phyloP scores from a whole-genome alignment of 2,329 filamentous ascomycete genomes.

The Geosmithia putterillii region DNA sequence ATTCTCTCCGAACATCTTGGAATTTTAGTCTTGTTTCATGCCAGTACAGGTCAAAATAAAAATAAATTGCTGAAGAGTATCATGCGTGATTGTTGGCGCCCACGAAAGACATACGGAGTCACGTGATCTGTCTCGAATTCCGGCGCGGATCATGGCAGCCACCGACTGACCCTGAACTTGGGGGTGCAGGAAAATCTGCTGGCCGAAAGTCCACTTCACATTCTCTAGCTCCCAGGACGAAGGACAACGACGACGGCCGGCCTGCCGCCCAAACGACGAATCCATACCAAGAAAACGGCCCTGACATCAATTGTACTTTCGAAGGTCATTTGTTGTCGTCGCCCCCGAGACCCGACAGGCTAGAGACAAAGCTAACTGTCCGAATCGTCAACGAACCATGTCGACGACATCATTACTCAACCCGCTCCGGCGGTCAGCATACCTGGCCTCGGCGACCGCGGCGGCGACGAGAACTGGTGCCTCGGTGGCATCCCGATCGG shows the following conservation, averaged over 20 bases:
- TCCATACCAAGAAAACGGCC: not conserved
- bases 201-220: not conserved
- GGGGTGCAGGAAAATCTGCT: not conserved
- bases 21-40: no score
- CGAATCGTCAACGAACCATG: not conserved
- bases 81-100: not conserved
- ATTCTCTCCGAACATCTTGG: no score
- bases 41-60: no score
- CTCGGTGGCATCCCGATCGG: not conserved
- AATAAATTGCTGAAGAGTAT: no score
- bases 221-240: not conserved
- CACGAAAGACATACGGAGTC: constrained; percentile 20
- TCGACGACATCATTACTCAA: not conserved
- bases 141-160: not conserved
- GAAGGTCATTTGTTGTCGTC: not conserved
- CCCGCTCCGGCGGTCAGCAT: not conserved
- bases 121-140: constrained; percentile 15
- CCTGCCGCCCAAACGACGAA: not conserved
- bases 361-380: no score
- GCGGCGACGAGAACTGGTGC: not conserved
- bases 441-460: not conserved
- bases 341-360: no score
- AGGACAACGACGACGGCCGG: not conserved
- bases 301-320: not conserved
- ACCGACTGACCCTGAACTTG: not conserved